Evolutionary conservation across 2,329 filamentous ascomycete species (phyloP).

Genomic region (Trichoderma oligosporum): DNA sequence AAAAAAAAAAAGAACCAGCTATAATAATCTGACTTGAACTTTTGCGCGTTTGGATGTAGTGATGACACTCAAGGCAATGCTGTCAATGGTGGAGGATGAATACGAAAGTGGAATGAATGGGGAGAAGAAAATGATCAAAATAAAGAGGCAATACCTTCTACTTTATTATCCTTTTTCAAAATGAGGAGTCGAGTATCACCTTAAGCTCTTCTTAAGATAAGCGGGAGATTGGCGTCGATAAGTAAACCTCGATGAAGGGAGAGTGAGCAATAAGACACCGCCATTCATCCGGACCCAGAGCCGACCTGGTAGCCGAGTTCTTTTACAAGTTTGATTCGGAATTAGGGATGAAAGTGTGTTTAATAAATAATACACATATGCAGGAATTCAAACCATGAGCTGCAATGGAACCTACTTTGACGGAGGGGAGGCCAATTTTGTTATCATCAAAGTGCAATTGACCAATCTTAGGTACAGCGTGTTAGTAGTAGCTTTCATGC

Average conservation of each 20-base stretch:
- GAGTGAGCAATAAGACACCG: constrained; percentile 5
- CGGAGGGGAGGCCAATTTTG: constrained; percentile 6
- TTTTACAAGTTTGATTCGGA: not conserved
- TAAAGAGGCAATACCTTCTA: not conserved
- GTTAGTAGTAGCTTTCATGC: constrained; percentile 3
- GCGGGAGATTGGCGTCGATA: constrained; percentile 5
- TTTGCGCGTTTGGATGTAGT: not conserved
- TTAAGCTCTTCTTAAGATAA: not conserved
- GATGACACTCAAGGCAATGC: not conserved
- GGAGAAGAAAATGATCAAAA: not conserved
- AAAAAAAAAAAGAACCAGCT: not conserved
- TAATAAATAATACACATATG: not conserved
- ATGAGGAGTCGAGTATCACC: not conserved
- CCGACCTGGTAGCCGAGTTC: too few relatives aligned
- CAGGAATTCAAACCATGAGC: not conserved
- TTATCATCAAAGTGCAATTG: constrained; percentile 10
- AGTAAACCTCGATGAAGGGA: constrained; percentile 1
- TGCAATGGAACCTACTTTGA: not conserved
- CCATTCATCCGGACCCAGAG: not conserved
- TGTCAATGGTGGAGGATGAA: not conserved
- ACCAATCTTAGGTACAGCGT: constrained; percentile 16
- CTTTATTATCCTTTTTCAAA: constrained; percentile 3
- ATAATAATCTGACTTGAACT: not conserved
- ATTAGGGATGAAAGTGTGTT: constrained; percentile 1
- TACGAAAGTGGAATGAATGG: not conserved